Conservation (phyloP, 768 basidiomycete genomes). For the Psilocybe sp. region DNA sequence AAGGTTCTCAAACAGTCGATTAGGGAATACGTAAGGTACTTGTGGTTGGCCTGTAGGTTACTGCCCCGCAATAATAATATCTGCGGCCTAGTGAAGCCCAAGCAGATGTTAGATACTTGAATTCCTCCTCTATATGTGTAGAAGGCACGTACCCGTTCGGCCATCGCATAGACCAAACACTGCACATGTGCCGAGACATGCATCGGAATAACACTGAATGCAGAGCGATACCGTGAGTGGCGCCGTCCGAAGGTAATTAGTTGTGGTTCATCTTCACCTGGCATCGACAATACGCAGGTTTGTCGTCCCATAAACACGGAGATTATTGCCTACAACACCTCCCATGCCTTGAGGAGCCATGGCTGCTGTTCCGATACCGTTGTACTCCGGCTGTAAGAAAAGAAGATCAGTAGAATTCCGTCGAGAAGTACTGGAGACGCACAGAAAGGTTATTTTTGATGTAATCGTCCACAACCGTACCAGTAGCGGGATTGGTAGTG, state of each 20-base stretch:
- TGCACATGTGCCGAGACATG: not conserved
- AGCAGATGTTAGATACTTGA: too few species aligned
- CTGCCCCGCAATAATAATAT: too few species aligned
- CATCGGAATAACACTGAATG: not conserved
- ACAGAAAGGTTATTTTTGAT: not conserved
- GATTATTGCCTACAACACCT: not conserved
- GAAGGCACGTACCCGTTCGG: not conserved
- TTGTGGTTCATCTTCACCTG: not conserved
- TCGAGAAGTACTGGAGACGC: not conserved
- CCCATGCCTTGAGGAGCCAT: not conserved
- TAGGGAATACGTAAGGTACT: too few species aligned
- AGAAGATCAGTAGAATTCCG: not conserved
- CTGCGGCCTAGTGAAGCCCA: too few species aligned
- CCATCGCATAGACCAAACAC: not conserved
- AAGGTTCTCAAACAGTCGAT: too few species aligned
- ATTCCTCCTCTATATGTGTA: too few species aligned
- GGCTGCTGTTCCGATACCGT: not conserved
- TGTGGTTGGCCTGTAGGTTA: too few species aligned
- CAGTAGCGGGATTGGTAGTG: too few species aligned
- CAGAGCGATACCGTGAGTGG: too few species aligned
- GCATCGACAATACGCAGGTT: not conserved
- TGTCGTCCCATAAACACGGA: not conserved
- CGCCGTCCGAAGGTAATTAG: too few species aligned
- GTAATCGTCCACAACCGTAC: not conserved
- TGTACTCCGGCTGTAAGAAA: not conserved